Percentiles rank a stretch among this genome's conserved stretches.
Conservation (phyloP, 2,329 filamentous ascomycete genomes). For the Samsoniella hepiali region DNA sequence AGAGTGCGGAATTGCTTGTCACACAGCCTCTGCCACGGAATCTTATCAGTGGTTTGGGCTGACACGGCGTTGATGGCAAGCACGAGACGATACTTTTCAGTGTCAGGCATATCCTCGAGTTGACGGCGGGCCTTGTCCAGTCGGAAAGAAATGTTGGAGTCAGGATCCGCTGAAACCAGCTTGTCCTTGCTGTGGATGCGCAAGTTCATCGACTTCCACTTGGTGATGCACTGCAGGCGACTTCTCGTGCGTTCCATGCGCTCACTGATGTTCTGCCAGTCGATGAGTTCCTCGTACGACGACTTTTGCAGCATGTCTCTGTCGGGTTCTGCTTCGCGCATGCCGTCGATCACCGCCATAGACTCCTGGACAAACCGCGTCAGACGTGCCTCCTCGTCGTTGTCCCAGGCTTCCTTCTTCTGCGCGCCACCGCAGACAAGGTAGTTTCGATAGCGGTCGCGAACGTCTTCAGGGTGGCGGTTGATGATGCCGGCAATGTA, state of each 20-base stretch:
- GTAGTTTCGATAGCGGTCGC: conserved; percentile 69
- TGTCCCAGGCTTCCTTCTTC: conserved; percentile 55
- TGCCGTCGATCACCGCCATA: conserved; percentile 45
- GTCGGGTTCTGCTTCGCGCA: conserved; percentile 33
- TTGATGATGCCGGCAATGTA: conserved; percentile 60
- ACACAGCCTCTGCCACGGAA: conserved; percentile 48
- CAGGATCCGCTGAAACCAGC: conserved; percentile 31
- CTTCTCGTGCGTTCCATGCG: conserved; percentile 60
- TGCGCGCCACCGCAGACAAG: conserved; percentile 54
- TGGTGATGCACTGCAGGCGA: conserved; percentile 63
- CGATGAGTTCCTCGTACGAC: conserved; percentile 53
- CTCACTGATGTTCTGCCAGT: conserved; percentile 63
- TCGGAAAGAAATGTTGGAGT: conserved; percentile 39
- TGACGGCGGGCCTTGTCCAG: conserved; percentile 43
- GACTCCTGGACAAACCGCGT: conserved; percentile 51
- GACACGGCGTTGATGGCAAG: conserved; percentile 41
- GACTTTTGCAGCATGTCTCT: conserved; percentile 35
- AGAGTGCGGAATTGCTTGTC: conserved; percentile 39
- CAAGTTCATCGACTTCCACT: conserved; percentile 55
- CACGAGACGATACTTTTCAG: conserved; percentile 45
- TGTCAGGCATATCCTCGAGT: conserved; percentile 39
- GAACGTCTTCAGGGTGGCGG: conserved; percentile 62
- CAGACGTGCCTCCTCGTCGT: conserved; percentile 56
- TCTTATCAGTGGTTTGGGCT: conserved; percentile 35
- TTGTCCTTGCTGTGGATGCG: conserved; percentile 34